Evolutionary conservation across 768 basidiomycete genomes (phyloP).

Genomic region (Collybia mongolica): DNA sequence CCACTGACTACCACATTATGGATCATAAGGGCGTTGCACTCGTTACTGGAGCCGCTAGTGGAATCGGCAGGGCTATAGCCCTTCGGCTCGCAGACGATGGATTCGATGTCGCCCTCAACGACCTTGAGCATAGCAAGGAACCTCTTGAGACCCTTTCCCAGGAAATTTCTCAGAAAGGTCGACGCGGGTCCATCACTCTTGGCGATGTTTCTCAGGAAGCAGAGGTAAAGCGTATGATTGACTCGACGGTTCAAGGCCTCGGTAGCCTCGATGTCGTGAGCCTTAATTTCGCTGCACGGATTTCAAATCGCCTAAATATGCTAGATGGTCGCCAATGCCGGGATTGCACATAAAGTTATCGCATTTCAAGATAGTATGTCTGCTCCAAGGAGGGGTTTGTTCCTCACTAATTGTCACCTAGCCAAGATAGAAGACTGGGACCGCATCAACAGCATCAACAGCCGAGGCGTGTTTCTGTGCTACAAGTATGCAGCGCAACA

Average conservation of each 20-base stretch:
- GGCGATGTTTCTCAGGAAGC: not conserved
- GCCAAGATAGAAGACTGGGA: conserved; percentile 37
- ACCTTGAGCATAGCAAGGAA: no score
- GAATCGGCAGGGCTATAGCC: no score
- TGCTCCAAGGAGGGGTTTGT: no score
- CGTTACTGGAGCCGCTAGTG: no score
- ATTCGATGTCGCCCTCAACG: no score
- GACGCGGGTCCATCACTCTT: not conserved
- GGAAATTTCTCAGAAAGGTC: not conserved
- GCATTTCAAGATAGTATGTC: conserved; percentile 22
- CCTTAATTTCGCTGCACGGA: not conserved
- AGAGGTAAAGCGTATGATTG: not conserved
- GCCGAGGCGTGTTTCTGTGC: conserved; percentile 57
- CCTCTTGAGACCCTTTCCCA: not conserved
- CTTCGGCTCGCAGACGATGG: no score
- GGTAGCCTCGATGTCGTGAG: conserved; percentile 32
- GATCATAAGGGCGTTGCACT: no score
- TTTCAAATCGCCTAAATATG: not conserved
- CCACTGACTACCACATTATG: not conserved
- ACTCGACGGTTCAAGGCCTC: not conserved
- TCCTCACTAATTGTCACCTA: conserved; percentile 6
- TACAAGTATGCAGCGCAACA: conserved; percentile 63
- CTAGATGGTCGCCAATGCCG: conserved; percentile 9
- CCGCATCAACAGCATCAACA: conserved; percentile 46
- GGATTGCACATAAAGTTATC: conserved; percentile 7